Evolutionary conservation across 2,329 filamentous ascomycete species (phyloP).

Genomic region (Pseudogymnoascus verrucosus): DNA sequence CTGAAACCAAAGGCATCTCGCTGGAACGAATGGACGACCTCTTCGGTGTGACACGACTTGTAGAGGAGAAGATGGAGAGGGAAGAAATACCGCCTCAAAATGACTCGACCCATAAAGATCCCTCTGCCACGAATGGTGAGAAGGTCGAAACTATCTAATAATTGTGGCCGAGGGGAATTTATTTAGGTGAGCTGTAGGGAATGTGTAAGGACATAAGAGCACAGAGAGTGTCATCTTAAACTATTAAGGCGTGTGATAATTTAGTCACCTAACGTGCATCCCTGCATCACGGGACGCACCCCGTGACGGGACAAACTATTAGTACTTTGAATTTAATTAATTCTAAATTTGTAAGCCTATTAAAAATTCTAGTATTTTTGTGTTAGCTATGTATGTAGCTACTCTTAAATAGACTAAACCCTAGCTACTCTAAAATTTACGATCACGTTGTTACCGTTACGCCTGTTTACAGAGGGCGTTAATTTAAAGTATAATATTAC

Average conservation of each 20-base stretch:
- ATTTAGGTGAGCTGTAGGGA: not conserved
- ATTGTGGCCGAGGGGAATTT: not conserved
- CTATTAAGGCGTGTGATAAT: not conserved
- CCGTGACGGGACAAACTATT: no score
- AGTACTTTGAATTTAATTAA: no score
- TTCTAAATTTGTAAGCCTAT: no score
- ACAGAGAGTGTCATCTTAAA: not conserved
- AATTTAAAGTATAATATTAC: no score
- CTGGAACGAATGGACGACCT: conserved; percentile 29
- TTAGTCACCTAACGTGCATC: not conserved
- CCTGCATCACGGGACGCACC: no score
- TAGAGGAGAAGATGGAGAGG: conserved; percentile 10
- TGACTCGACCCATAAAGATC: not conserved
- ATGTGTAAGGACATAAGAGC: not conserved
- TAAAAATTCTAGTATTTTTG: no score
- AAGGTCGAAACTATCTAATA: not conserved
- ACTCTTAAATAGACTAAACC: not conserved
- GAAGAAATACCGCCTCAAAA: not conserved
- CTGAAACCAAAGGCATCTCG: conserved; percentile 48
- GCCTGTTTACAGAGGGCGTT: not conserved
- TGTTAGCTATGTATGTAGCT: no score
- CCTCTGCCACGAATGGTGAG: not conserved
- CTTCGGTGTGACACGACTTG: conserved; percentile 19
- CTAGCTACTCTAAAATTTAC: not conserved
- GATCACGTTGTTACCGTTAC: not conserved